Evolutionary conservation across 1,284 basidiomycete species (phyloP).

Genomic region (Irpex lacteus): DNA sequence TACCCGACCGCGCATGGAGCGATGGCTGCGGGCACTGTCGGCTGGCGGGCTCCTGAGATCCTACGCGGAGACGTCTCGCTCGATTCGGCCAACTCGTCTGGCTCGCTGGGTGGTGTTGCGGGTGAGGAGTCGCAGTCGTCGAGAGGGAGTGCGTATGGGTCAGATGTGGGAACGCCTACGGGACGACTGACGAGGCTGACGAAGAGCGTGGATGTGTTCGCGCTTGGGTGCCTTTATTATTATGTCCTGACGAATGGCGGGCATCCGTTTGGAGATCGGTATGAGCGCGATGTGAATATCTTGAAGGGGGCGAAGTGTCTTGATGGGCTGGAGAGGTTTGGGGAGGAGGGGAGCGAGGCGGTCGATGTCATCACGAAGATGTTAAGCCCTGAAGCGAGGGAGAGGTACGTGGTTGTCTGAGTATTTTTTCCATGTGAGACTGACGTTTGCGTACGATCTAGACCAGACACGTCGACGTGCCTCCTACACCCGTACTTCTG

Average conservation of each 20-base stretch:
- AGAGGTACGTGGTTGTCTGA: conserved; percentile 50
- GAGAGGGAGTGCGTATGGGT: conserved; percentile 55
- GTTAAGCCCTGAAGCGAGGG: conserved; percentile 71
- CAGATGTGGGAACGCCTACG: conserved; percentile 35
- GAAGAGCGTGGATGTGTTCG: conserved; percentile 93
- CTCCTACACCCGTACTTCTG: conserved; percentile 97
- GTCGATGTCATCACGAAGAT: conserved; percentile 75
- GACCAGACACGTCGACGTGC: conserved; percentile 86
- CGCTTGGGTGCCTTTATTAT: conserved; percentile 90
- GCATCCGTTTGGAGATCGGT: conserved; percentile 90
- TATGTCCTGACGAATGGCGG: conserved; percentile 85
- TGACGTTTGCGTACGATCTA: conserved; percentile 27
- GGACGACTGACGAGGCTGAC: conserved; percentile 70
- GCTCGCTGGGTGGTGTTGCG: conserved; percentile 23
- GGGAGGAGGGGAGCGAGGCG: conserved; percentile 90
- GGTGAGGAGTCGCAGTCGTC: conserved; percentile 68
- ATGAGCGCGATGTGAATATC: conserved; percentile 91
- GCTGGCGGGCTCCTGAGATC: conserved; percentile 95
- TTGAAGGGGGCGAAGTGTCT: conserved; percentile 75
- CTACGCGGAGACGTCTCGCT: conserved; percentile 87
- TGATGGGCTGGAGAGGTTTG: conserved; percentile 71
- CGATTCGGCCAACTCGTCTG: conserved; percentile 52
- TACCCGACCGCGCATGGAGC: conserved; percentile 77
- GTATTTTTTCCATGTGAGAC: background rate
- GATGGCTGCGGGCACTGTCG: conserved; percentile 87